phyloP scores from a whole-genome alignment of 208 protist genomes.

The Wallacemonas sp. region DNA sequence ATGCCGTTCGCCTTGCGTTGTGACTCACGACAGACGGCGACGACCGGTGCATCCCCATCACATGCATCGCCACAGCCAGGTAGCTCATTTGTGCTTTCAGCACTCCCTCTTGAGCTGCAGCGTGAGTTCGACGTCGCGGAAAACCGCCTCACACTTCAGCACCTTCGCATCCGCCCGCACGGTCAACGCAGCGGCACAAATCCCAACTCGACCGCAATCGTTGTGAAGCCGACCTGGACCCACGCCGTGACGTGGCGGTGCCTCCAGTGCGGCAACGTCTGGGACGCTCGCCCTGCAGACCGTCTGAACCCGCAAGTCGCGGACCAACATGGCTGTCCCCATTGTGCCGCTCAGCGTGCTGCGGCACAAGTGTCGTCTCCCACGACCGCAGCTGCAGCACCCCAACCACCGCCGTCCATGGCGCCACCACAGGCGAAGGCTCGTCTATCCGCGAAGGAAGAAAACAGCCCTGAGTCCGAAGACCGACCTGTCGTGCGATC shows the following conservation, averaged over 20 bases:
- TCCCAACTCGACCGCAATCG: slow-evolving; percentile 19
- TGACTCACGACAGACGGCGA: no score
- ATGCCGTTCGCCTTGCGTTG: no score
- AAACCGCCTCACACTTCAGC: slow-evolving; percentile 31
- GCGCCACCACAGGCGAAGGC: no score
- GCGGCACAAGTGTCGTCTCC: no score
- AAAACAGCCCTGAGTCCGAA: not conserved
- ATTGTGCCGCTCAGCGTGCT: slow-evolving; percentile 23
- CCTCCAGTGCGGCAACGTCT: slow-evolving; percentile 32
- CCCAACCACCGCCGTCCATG: not conserved
- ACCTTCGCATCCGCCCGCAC: slow-evolving; percentile 14
- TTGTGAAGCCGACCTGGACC: slow-evolving; percentile 34
- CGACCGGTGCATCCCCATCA: no score
- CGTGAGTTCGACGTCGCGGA: slow-evolving; percentile 34
- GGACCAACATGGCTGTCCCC: slow-evolving; percentile 47
- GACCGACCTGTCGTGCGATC: not conserved
- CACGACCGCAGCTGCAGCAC: not conserved
- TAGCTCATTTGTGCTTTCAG: slow-evolving; percentile 24
- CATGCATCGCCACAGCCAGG: no score
- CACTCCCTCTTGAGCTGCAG: slow-evolving; percentile 31
- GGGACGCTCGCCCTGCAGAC: slow-evolving; percentile 59
- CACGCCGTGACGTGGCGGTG: slow-evolving; percentile 65
- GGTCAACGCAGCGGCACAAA: not conserved
- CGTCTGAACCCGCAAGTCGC: slow-evolving; percentile 51
- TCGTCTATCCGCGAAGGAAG: no score